Evolutionary conservation across 1,139 yeast species (phyloP), one percentile per base, ranked within the genome.

Genomic region (Kluyveromyces marxianus): DNA sequence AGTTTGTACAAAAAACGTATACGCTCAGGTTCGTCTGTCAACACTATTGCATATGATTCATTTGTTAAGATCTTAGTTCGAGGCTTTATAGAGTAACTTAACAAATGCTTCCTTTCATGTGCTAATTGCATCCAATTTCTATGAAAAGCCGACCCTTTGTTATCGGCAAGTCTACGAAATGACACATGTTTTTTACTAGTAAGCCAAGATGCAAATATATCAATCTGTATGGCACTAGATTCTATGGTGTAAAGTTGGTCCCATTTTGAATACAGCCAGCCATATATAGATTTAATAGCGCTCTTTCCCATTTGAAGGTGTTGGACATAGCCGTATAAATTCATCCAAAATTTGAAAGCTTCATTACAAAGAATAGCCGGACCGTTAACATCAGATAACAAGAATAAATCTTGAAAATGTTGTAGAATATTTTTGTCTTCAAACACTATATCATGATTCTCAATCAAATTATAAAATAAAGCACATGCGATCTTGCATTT

Each of bases 381-480:
- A 0, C 90, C 90, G 55, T 74, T 75, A 1, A 79, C 66, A 38
- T 77, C 81, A 0, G 85, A 66, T 10, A 76, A 59, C 38, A 79
- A 83, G 37, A 76, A 63, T 2, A 78, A 47, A 31, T 72, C 74
- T 40, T 73, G 75, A 27, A 79, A 59, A 53, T 75, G 77, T 35
- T 69, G 74, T 1, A 67, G 47, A 4, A 77, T 52, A 0, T 72
- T 60, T 10, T 62, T 62, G 44, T 77, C 81, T 2, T 65, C 46
- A 0, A 66, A 44, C 3, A 44, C 35, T n/a, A 41, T 48, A 0
- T 47, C 43, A 2, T 61, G 50, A 34, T 53, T 53, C 3, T 52
- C 45, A 1, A 70, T 44, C 0, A 66, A 41, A 26, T 56, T 54
- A 0, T 59, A 46, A 1, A 68, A 44, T 2, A 69, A 48, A 10